Base-by-base conservation (phyloP, 2,329 filamentous ascomycete species). In the Scytalidium lignicola region DNA sequence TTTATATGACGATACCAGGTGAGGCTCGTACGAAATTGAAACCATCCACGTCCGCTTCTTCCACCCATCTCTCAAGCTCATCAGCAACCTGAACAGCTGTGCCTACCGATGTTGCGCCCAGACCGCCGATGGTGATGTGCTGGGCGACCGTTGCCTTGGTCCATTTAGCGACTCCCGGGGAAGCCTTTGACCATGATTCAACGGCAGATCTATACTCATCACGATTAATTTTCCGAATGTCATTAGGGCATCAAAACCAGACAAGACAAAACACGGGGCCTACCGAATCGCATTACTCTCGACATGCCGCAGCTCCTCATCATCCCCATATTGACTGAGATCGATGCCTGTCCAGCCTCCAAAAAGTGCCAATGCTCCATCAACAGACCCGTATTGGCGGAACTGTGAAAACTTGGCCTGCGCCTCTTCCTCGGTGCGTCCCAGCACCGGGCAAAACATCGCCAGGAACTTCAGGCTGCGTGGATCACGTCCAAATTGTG, bases 311-410 rank as follows among this genome's bases (percentile, higher is more conserved):
- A 85, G 62, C 60, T 85, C 81, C 58, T 85, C 75, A 41, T 85
- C 80, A 20, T 83, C 79, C 0, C 69, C 75, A 55, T 83, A 85
- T 37, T 72, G 65, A 4, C 72, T 70, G 28, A 85, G 67, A 59
- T 85, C 79, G 23, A 84, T 80, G 0, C 81, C 85, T 0, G 85
- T 88, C 83, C 84, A 88, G 1, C 85, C 85, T 19, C 83, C 82
- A 55, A 88, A 88, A 21, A 87, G 65, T 2, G 82, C 81, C 51
- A 87, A 61, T 0, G 83, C 83, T 2, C 85, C 85, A 55, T 83
- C 83, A 29, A 76, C 71, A 1, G 74, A 76, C 0, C 81, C 84
- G 57, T 85, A 78, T 47, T 75, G 72, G n/a, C 74, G 70, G 53
- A 79, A 83, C 4, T 86, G 80, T 0, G 71, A 66, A 47, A 83